phyloP scores from a whole-genome alignment of 2,329 filamentous ascomycete species.

The Talaromyces sp. region DNA sequence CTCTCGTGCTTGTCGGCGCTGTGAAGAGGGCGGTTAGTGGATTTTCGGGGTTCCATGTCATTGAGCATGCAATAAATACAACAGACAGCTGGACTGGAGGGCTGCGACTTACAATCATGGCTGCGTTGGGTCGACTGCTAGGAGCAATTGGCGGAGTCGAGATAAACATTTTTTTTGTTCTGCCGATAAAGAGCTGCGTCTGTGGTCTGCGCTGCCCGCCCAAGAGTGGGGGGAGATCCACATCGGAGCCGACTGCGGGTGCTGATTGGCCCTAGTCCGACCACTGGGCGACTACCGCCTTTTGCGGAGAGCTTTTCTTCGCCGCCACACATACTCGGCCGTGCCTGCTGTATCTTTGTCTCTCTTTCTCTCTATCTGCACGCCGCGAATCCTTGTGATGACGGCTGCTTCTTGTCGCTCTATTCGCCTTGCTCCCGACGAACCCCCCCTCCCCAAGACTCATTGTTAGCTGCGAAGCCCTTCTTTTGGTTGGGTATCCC shows the following conservation, averaged over 20 bases:
- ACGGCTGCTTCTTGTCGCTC: background rate
- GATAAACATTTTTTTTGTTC: constrained; percentile 31
- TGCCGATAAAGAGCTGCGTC: constrained; percentile 20
- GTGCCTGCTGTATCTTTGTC: background rate
- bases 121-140: background rate
- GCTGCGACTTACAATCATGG: constrained; percentile 12
- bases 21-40: constrained; percentile 3
- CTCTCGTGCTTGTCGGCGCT: constrained; percentile 70
- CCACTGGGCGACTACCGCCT: constrained; percentile 10
- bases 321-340: constrained; percentile 9
- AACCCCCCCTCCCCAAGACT: background rate
- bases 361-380: background rate
- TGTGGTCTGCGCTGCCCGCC: background rate
- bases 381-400: background rate
- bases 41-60: background rate
- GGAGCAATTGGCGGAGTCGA: background rate
- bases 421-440: background rate
- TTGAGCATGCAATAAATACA: background rate
- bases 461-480: background rate
- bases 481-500: background rate
- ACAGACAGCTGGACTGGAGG: background rate
- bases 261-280: constrained; percentile 21
- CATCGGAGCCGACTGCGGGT: constrained; percentile 21
- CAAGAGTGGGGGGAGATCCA: constrained; percentile 21
- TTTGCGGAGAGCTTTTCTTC: constrained; percentile 12